These are phyloP conservation scores for Monosporozyma servazzii DNA, from an alignment of 805 yeast species.

Conservation along the genomic window DNA sequence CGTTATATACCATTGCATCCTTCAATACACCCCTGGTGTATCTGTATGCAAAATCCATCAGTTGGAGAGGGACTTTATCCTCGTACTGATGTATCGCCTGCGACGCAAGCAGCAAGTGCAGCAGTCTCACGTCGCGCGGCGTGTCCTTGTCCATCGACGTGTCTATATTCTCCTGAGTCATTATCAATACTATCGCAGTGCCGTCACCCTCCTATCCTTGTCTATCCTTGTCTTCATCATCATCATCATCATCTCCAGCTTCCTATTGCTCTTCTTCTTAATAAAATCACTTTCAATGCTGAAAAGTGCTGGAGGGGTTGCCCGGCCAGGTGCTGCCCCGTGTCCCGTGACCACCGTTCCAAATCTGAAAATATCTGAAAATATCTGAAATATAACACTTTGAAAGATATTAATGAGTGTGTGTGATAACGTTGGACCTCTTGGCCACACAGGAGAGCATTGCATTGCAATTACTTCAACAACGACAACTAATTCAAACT, in stretches of 20 bases:
- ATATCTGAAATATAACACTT: too few relatives aligned
- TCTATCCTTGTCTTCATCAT: too few relatives aligned
- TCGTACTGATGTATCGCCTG: conserved; percentile 88
- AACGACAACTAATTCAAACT: not conserved
- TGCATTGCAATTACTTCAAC: not conserved
- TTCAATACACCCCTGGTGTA: conserved; percentile 80
- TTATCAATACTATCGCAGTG: not conserved
- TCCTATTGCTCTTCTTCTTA: too few relatives aligned
- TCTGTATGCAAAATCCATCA: conserved; percentile 92
- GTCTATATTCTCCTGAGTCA: not conserved
- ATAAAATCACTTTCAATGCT: too few relatives aligned
- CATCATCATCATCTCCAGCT: too few relatives aligned
- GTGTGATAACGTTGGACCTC: too few relatives aligned
- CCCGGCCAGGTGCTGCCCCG: too few relatives aligned
- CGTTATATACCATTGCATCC: conserved; percentile 84
- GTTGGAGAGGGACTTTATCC: conserved; percentile 89
- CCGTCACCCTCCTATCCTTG: too few relatives aligned
- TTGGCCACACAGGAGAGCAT: too few relatives aligned
- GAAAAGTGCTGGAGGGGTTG: too few relatives aligned
- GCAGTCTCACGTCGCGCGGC: conserved; percentile 86
- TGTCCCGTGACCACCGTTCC: too few relatives aligned
- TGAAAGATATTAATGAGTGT: too few relatives aligned
- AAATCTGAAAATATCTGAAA: not conserved
- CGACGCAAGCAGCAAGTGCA: conserved; percentile 86
- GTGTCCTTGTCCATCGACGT: conserved; percentile 24